Evolutionary conservation across 2,329 filamentous ascomycete genomes (phyloP).

Genomic region (Epichloe brachyelytri): DNA sequence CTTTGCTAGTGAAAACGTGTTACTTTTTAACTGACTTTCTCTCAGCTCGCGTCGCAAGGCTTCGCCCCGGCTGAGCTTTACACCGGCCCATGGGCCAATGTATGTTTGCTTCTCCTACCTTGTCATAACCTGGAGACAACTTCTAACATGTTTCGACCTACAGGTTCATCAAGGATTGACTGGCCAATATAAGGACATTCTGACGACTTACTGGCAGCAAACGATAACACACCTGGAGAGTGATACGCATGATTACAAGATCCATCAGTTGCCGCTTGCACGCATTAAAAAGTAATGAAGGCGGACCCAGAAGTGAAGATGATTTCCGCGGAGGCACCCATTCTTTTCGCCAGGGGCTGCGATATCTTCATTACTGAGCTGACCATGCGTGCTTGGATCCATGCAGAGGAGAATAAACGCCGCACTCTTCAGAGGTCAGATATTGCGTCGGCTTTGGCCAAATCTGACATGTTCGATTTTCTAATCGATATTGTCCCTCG

Average conservation of each 20-base stretch:
- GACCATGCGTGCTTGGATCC: slow-evolving; percentile 99
- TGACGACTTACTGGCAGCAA: slow-evolving; percentile 99
- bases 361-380: slow-evolving; percentile 99
- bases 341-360: slow-evolving; percentile 94
- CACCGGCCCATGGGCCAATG: slow-evolving; percentile 90
- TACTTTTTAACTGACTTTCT: slow-evolving; percentile 12
- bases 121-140: not conserved
- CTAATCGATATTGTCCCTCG: slow-evolving; percentile 96
- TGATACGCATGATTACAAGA: slow-evolving; percentile 95
- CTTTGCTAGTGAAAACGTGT: not conserved
- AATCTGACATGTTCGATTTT: slow-evolving; percentile 99
- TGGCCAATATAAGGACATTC: slow-evolving; percentile 87
- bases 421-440: slow-evolving; percentile 90
- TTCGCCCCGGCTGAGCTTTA: slow-evolving; percentile 90
- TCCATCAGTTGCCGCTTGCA: slow-evolving; percentile 92
- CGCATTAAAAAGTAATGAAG: slow-evolving; percentile 99
- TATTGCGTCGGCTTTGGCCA: slow-evolving; percentile 87
- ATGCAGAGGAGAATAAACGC: slow-evolving; percentile 97
- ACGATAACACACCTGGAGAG: slow-evolving; percentile 91
- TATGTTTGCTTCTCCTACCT: slow-evolving; percentile 29
- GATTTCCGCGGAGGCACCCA: slow-evolving; percentile 97
- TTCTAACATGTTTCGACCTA: slow-evolving; percentile 1
- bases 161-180: slow-evolving; percentile 91
- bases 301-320: slow-evolving; percentile 98
- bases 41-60: slow-evolving; percentile 70